Base-by-base conservation (phyloP, 176 grass and related monocot species). In the Oryza meyeriana region DNA sequence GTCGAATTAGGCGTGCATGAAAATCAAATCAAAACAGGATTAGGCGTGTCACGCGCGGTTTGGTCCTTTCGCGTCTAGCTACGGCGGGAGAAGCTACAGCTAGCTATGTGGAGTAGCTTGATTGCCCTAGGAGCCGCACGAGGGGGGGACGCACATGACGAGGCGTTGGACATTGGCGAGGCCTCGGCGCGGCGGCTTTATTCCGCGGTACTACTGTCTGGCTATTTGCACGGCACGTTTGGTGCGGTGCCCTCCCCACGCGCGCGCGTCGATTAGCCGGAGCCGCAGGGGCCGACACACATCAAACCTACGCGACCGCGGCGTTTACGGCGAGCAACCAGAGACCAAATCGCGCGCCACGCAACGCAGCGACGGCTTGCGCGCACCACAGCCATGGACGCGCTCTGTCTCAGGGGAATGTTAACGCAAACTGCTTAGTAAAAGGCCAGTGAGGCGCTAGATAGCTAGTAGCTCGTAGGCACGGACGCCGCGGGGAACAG, bases 201-300 rank as follows among this genome's bases (percentile, higher is more conserved):
- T 72, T 73, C 80, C 59, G 32, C 33, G 74, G 74, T 66, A 83
- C 86, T 24, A 5, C 26, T 78, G 86, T 45, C 74, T 72, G 86
- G 39, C 73, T 65, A 52, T 64, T 38, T 17, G 55, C 72, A 61
- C 65, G 39, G 52, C n/a, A 30, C 45, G 11, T 61, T 83, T 25
- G 55, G 55, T 24, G 55, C 55, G 8, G n/a, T n/a, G n/a, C 35
- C 32, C 18, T 58, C 55, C 22, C 55, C 55, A 58, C 55, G 55
- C 55, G 55, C 55, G n/a, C 52, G 7, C 52, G 52, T 52, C 48
- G 48, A 52, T 52, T 52, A 52, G 48, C 48, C 48, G 48, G 48
- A 52, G 7, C 62, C 2, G 33, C 80, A 14, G 9, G 30, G 65
- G 33, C 76, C 76, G 76, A 79, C 71, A 31, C 71, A 5, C 82